Evolutionary conservation across 352 stramenopile species (phyloP), one percentile per base, ranked within the genome.

Genomic region (Phytophthora citricola): DNA sequence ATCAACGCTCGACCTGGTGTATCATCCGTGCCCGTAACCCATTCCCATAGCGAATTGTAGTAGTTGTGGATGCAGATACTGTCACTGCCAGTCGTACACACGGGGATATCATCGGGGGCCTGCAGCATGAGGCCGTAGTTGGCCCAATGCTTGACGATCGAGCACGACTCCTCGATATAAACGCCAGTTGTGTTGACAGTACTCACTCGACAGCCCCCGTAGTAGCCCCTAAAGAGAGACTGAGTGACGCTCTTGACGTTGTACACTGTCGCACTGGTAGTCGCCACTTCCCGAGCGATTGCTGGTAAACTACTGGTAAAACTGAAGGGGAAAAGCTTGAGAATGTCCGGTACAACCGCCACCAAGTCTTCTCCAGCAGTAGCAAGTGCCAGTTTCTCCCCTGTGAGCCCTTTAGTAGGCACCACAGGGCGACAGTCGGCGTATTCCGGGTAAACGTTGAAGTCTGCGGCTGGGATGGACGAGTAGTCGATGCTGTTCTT

Each of bases 11-110:
- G 65, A 6, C 52, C 52, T 2, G 65, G 59, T 1, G 47, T 73
- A 0, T n/a, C 20, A 17, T 74, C 56, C 0, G 41, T 65, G 0
- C 55, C 56, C 0, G 65, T 71, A 7, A 71, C 59, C 65, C 55
- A 75, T 31, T 78, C 66, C 66, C 70, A 78, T 0, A 66, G 34
- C n/a, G 63, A 70, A 34, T 76, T 76, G 43, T 70, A 76, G 47
- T 73, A 70, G 31, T 76, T 76, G 63, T 73, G 69, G 1, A 76
- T 71, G 29, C 63, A 76, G 14, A 71, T 40, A 17, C 54, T 64
- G 17, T 27, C 34, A 3, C 9, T 51, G 1, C 65, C 69, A 7
- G 69, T 77, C 5, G 31, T 71, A 36, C 67, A 75, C n/a, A 67
- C 38, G 31, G 62, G 56, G 14, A 75, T 72, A 62, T 75, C 61